phyloP scores from a whole-genome alignment of 306 rosid genomes.

The Albizia julibrissin region DNA sequence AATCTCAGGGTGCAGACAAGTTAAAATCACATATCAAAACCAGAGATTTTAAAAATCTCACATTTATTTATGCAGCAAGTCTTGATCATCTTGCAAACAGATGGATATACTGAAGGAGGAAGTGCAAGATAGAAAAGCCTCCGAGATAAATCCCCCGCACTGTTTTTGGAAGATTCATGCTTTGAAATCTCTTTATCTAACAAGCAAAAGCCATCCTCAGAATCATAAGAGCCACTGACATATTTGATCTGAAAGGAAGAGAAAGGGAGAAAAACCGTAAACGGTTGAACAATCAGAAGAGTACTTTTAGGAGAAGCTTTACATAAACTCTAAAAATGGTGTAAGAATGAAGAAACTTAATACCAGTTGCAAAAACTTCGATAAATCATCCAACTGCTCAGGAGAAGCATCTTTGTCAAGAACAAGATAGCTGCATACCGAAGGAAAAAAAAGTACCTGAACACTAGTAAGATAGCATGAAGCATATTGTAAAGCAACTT shows the following conservation, averaged over 20 bases:
- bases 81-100: slow-evolving; percentile 85
- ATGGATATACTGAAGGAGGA: slow-evolving; percentile 92
- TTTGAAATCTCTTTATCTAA: slow-evolving; percentile 75
- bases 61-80: slow-evolving; percentile 70
- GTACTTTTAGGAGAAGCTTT: background rate
- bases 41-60: slow-evolving; percentile 39
- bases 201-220: slow-evolving; percentile 68
- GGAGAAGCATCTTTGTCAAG: slow-evolving; percentile 48
- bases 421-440: slow-evolving; percentile 63
- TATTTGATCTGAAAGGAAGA: slow-evolving; percentile 62
- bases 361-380: slow-evolving; percentile 73
- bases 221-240: slow-evolving; percentile 79
- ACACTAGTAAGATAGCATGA: no score
- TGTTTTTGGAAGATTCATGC: slow-evolving; percentile 54
- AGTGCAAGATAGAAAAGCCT: slow-evolving; percentile 93
- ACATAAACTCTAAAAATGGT: slow-evolving; percentile 6
- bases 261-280: slow-evolving; percentile 11
- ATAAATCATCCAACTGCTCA: slow-evolving; percentile 44
- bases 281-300: slow-evolving; percentile 4
- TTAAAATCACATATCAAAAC: slow-evolving; percentile 11
- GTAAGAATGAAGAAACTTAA: slow-evolving; percentile 28
- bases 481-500: slow-evolving; percentile 15
- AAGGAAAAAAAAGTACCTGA: background rate
- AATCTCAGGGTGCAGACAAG: background rate
- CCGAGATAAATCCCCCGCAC: slow-evolving; percentile 63